Conservation (phyloP, 805 yeast genomes). For the Schwanniomyces yamadae region DNA sequence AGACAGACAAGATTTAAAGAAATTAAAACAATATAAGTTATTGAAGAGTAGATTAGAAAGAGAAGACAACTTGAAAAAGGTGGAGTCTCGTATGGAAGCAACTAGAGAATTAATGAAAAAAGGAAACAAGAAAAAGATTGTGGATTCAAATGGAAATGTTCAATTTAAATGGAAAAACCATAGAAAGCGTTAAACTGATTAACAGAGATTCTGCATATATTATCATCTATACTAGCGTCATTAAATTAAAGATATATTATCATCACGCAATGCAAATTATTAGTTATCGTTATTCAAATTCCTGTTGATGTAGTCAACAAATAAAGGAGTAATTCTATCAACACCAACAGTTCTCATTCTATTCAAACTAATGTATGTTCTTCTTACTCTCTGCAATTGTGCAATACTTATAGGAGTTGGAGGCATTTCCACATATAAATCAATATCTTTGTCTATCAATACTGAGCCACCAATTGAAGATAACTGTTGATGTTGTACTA, state of each 20-base stretch:
- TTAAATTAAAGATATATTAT: background rate
- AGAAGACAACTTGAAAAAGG: slow-evolving; percentile 61
- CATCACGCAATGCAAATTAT: background rate
- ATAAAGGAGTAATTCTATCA: slow-evolving; percentile 66
- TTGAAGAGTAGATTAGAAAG: slow-evolving; percentile 68
- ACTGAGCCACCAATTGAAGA: slow-evolving; percentile 49
- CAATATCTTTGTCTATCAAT: slow-evolving; percentile 43
- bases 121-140: slow-evolving; percentile 79
- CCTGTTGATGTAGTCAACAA: slow-evolving; percentile 73
- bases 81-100: slow-evolving; percentile 69
- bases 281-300: slow-evolving; percentile 45
- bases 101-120: slow-evolving; percentile 89
- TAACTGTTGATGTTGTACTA: slow-evolving; percentile 62
- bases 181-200: slow-evolving; percentile 56
- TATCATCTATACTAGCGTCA: background rate
- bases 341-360: slow-evolving; percentile 72
- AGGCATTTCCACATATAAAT: slow-evolving; percentile 61
- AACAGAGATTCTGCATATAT: too few relatives aligned
- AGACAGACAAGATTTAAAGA: slow-evolving; percentile 47
- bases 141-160: slow-evolving; percentile 63
- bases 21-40: slow-evolving; percentile 57
- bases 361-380: slow-evolving; percentile 81
- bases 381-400: slow-evolving; percentile 76
- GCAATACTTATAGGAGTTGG: slow-evolving; percentile 60
- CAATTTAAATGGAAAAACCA: slow-evolving; percentile 83